These are phyloP conservation scores for Lepidium didymum DNA, from an alignment of 345 rosid species.

Conservation along the genomic window DNA sequence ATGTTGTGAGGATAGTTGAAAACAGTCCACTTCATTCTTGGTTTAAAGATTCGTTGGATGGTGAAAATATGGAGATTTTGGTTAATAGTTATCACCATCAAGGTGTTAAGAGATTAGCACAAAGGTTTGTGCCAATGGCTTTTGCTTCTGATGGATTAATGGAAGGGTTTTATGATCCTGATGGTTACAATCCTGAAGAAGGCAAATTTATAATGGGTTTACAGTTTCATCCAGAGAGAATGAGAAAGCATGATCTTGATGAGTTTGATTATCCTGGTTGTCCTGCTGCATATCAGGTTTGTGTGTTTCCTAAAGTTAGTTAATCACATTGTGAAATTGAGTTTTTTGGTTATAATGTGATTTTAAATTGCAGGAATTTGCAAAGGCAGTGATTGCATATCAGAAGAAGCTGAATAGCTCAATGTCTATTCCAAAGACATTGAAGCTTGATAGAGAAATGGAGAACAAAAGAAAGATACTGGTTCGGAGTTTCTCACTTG, in stretches of 20 bases:
- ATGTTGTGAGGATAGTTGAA: slow-evolving; percentile 40
- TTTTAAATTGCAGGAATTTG: slow-evolving; percentile 54
- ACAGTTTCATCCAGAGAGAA: slow-evolving; percentile 68
- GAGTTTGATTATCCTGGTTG: slow-evolving; percentile 57
- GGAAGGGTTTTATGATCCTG: slow-evolving; percentile 68
- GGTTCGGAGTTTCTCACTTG: slow-evolving; percentile 66
- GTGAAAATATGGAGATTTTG: slow-evolving; percentile 44
- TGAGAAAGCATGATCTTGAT: slow-evolving; percentile 45
- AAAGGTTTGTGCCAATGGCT: slow-evolving; percentile 60
- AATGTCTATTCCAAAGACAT: slow-evolving; percentile 36
- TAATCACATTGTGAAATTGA: background rate
- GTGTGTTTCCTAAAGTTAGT: background rate
- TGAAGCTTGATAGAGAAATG: slow-evolving; percentile 47
- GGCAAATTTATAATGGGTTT: slow-evolving; percentile 62
- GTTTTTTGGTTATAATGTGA: background rate
- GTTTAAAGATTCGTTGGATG: slow-evolving; percentile 52
- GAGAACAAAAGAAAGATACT: slow-evolving; percentile 54
- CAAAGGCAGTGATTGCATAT: slow-evolving; percentile 75
- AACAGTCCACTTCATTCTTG: slow-evolving; percentile 51
- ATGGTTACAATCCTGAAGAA: slow-evolving; percentile 54
- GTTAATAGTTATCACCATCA: slow-evolving; percentile 71
- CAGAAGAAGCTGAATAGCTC: slow-evolving; percentile 62
- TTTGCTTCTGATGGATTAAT: slow-evolving; percentile 56
- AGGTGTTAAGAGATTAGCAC: slow-evolving; percentile 56
- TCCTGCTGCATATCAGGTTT: slow-evolving; percentile 58